Evolutionary conservation across 2,329 filamentous ascomycete species (phyloP), one percentile per base, ranked within the genome.

Genomic region (Alternaria infectoria): DNA sequence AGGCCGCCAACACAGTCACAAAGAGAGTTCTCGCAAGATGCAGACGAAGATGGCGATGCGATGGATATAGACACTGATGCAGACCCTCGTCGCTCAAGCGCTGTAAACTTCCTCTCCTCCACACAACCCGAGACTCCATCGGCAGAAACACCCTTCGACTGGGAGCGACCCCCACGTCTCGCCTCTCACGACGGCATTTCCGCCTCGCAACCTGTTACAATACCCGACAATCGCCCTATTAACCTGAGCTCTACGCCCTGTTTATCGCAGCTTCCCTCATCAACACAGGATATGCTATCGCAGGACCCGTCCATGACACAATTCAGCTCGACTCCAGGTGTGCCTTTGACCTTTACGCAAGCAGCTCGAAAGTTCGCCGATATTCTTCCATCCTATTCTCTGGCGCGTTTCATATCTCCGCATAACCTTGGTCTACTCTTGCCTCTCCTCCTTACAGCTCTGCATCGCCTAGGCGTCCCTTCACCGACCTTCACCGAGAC

Each of bases 381-480:
- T 78, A 96, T 99, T 71, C 89, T 97, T 46, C 96, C 96, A 0
- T 86, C 91, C 8, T 92, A 96, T 77, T 89, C 92, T 0, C 88
- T 99, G 66, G 95, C 95, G 7, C 91, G 94, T 60, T 99, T 99
- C 86, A 94, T 96, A 81, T 97, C 94, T 1, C 88, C 90, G 54
- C 89, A 95, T 74, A 88, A 93, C 2, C 84, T 93, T 6, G 83
- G 87, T 13, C 86, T 95, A 61, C 87, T 99, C 1, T 86, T 97
- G 0, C 90, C 93, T 55, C 89, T 95, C 77, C 84, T 99, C 19
- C 86, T 88, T 71, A 91, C 93, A 68, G 92, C 93, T 1, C 84
- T 99, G 26, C 93, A 97, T 77, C 89, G 92, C 61, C 88, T 98
- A 43, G 94, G 93, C 68, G 89, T 99, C 3, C 92, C 93, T 0